phyloP scores from a whole-genome alignment of 176 grass and related monocot species.

The Oryza meyeriana region DNA sequence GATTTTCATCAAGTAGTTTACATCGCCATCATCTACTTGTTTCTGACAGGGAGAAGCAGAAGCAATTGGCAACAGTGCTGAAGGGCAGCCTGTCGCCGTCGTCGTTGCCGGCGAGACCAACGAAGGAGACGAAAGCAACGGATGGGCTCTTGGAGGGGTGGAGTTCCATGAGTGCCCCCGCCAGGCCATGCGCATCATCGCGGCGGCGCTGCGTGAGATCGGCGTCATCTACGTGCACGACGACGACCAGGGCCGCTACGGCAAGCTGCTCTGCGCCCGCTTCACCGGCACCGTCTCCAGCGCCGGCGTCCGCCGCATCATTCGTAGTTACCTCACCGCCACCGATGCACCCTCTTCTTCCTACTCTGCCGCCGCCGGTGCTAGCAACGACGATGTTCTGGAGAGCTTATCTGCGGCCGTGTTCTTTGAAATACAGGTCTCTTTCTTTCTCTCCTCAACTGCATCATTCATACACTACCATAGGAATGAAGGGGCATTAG shows the following conservation, averaged over 20 bases:
- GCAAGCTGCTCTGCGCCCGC: constrained; percentile 51
- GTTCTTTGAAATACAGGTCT: constrained; percentile 56
- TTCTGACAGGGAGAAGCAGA: not conserved
- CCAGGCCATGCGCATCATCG: constrained; percentile 49
- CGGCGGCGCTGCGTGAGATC: constrained; percentile 40
- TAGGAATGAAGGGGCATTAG: too few species aligned
- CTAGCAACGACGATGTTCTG: not conserved
- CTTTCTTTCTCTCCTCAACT: not conserved
- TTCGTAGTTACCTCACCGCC: not conserved
- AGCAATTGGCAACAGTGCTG: not conserved
- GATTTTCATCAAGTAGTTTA: too few species aligned
- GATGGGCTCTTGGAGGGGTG: constrained; percentile 47
- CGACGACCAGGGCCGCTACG: constrained; percentile 16
- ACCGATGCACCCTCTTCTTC: not conserved
- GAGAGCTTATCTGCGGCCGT: not conserved
- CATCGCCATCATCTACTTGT: not conserved
- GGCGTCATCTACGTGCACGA: constrained; percentile 35
- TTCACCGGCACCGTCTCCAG: not conserved
- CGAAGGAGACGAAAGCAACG: not conserved
- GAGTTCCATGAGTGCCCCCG: constrained; percentile 49
- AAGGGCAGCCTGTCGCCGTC: not conserved
- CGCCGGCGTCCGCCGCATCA: not conserved
- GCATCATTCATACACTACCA: too few species aligned
- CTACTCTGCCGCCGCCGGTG: not conserved
- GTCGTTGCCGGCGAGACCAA: not conserved